phyloP scores from a whole-genome alignment of 2,329 filamentous ascomycete species.

The Pseudomassariella vexata region DNA sequence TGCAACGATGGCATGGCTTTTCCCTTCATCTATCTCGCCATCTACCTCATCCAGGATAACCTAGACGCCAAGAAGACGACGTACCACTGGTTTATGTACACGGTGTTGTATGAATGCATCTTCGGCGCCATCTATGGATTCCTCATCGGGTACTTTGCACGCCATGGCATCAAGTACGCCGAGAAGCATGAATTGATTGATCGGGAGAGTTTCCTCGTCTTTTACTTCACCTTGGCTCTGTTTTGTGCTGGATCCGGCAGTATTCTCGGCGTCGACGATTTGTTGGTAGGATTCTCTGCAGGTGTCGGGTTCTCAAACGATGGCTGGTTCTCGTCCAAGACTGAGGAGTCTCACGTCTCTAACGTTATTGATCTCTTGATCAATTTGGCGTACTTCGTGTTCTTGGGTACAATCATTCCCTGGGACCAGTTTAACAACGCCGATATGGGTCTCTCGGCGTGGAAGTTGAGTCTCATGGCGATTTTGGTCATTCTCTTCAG shows the following conservation, averaged over 20 bases:
- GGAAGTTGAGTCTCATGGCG: conserved; percentile 91
- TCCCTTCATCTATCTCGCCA: conserved; percentile 87
- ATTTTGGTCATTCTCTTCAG: conserved; percentile 92
- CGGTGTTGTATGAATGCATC: conserved; percentile 90
- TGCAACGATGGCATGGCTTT: conserved; percentile 99
- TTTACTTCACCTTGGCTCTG: conserved; percentile 94
- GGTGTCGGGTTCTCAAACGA: conserved; percentile 99
- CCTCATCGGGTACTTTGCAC: conserved; percentile 77
- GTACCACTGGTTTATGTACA: conserved; percentile 83
- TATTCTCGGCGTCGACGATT: conserved; percentile 84
- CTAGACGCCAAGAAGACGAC: conserved; percentile 63
- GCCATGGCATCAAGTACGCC: conserved; percentile 83
- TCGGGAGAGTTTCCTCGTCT: conserved; percentile 93
- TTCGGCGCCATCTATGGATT: conserved; percentile 90
- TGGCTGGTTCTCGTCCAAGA: conserved; percentile 97
- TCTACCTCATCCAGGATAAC: conserved; percentile 83
- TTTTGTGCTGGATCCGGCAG: conserved; percentile 94
- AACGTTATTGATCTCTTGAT: conserved; percentile 98
- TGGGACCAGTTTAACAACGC: conserved; percentile 85
- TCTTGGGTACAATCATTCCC: conserved; percentile 93
- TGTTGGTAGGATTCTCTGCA: conserved; percentile 89
- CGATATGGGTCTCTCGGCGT: conserved; percentile 70
- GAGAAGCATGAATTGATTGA: conserved; percentile 85
- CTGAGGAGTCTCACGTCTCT: conserved; percentile 95
- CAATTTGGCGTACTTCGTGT: conserved; percentile 97